Base-by-base conservation (phyloP, 2,329 filamentous ascomycete species). In the Aspergillus clavatus region DNA sequence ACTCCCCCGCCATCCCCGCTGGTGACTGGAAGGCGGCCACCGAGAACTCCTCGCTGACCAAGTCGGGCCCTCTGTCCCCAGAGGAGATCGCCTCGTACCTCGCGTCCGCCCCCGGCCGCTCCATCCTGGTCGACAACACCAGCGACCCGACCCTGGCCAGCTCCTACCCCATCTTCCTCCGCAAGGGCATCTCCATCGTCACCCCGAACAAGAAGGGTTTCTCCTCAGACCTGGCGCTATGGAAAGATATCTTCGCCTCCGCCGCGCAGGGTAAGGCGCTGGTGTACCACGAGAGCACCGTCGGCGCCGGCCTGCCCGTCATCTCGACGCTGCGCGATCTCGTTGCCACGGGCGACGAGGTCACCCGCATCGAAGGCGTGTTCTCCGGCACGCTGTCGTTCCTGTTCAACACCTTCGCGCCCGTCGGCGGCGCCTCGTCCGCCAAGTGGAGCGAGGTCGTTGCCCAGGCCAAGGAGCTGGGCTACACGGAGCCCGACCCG, bases 181-280 rank as follows among this genome's bases (percentile, higher is more conserved):
- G 80, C 60, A 81, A 82, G 52, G 91, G 90, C 10, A 84, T 98
- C 68, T 91, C 83, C 69, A 82, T 98, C 58, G 88, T 97, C 22
- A 98, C 93, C 1, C 90, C 93, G 35, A 98, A 97, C 78, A 98
- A 98, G 77, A 98, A 98, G 72, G 91, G 87, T 11, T 98, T 98
- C 72, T 94, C 89, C 0, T 83, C 86, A 46, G 82, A 81, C 37
- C 83, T 87, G 60, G 76, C 82, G 57, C 75, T 95, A 45, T 98
- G 91, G 90, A 80, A 87, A 61, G 81, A 86, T 52, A 96, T 98
- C 63, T 94, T 95, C 69, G 72, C 75, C 3, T 79, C 87, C 1
- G 84, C 89, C 1, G 76, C 79, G 38, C 68, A 72, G 26, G 67
- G 69, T 8, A 74, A 77, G 37, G 87, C 90, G 35, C 86, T 89